Conservation (phyloP, 306 rosid genomes). For the Sechiopsis laciniata region DNA sequence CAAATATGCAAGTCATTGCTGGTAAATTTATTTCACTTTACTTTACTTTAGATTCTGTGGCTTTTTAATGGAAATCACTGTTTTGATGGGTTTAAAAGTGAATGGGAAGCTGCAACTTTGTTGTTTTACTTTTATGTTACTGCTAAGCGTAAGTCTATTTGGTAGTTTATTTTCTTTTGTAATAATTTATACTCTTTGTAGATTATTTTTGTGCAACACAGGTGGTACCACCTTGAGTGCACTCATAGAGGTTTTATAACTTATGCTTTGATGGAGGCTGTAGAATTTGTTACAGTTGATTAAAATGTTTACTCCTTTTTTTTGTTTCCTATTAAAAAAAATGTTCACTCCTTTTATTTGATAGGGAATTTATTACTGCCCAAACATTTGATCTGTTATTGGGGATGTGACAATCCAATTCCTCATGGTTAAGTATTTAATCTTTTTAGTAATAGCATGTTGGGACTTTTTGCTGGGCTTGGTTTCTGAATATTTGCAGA, state of each 20-base stretch:
- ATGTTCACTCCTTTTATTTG: too few relatives aligned
- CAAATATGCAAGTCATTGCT: conserved; percentile 50
- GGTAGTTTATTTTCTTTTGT: neutral
- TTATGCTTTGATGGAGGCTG: neutral
- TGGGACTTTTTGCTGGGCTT: neutral
- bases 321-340: too few relatives aligned
- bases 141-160: neutral
- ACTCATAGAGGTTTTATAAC: neutral
- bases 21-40: conserved; percentile 39
- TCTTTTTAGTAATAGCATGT: neutral
- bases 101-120: conserved; percentile 10
- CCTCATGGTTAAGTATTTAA: neutral
- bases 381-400: neutral
- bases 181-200: neutral
- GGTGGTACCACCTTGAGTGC: neutral
- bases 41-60: conserved; percentile 13
- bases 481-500: neutral
- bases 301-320: too few relatives aligned
- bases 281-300: neutral
- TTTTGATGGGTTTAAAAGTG: conserved; percentile 2
- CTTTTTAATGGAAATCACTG: neutral
- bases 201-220: neutral
- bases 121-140: neutral
- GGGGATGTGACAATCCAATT: conserved; percentile 13
- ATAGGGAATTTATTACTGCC: neutral